These are phyloP conservation scores for Lipomyces kockii DNA, from an alignment of 805 yeast genomes.

Conservation along the genomic window DNA sequence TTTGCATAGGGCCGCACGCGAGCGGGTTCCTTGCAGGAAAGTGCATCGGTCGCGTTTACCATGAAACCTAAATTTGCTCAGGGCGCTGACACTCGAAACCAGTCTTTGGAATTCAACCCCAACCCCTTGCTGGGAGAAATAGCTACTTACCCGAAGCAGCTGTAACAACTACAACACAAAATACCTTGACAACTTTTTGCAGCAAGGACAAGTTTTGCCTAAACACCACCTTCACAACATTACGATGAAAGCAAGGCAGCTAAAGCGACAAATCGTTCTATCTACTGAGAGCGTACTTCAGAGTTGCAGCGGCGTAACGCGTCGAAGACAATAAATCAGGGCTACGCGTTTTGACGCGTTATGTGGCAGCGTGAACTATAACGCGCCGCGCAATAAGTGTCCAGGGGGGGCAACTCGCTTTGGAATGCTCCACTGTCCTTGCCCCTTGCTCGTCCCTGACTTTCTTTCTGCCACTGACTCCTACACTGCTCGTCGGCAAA, in stretches of 20 bases:
- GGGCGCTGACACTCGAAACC: not conserved
- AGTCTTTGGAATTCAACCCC: not conserved
- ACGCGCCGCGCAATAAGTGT: not conserved
- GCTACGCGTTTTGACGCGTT: not conserved
- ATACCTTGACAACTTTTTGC: too few species aligned
- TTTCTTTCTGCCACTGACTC: not conserved
- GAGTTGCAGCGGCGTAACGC: too few species aligned
- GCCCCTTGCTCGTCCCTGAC: constrained; percentile 1
- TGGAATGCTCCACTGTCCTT: not conserved
- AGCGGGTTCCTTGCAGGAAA: not conserved
- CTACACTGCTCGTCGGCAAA: not conserved
- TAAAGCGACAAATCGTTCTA: too few species aligned
- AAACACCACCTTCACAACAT: too few species aligned
- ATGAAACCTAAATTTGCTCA: not conserved
- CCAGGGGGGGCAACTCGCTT: not conserved
- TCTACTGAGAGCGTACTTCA: too few species aligned
- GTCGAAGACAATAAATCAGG: too few species aligned
- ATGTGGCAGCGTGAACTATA: not conserved
- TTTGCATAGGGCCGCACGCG: not conserved
- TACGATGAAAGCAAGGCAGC: too few species aligned
- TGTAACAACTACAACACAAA: too few species aligned
- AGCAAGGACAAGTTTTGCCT: too few species aligned
- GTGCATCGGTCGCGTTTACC: too few species aligned
- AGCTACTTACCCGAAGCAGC: not conserved
- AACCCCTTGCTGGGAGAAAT: not conserved